Evolutionary conservation across 2,329 filamentous ascomycete genomes (phyloP).

Genomic region (Xylariaceae sp.): DNA sequence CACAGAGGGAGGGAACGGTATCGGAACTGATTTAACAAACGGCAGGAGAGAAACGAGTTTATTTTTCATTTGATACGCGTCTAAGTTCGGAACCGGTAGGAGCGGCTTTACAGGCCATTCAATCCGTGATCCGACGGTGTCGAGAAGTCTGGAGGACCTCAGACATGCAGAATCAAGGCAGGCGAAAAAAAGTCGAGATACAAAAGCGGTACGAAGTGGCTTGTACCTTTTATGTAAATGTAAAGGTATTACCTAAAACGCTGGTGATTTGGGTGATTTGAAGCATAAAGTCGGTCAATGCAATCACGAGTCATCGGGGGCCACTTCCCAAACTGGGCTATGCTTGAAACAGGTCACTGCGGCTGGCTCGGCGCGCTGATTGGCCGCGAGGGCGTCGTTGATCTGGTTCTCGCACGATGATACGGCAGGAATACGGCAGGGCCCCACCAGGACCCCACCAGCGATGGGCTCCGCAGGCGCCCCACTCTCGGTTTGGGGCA

Average conservation of each 20-base stretch:
- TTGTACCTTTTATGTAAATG: not conserved
- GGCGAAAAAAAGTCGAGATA: not conserved
- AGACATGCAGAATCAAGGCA: not conserved
- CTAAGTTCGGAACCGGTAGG: too few species aligned
- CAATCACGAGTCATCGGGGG: conserved; percentile 25
- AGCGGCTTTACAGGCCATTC: too few species aligned
- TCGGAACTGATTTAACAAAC: too few species aligned
- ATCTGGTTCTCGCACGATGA: conserved; percentile 19
- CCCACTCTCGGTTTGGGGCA: conserved; percentile 17
- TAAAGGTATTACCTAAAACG: not conserved
- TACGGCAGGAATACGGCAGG: not conserved
- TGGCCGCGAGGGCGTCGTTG: conserved; percentile 3
- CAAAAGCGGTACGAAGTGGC: not conserved
- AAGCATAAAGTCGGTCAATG: conserved; percentile 28
- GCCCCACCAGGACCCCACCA: conserved; percentile 2
- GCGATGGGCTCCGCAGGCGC: too few species aligned
- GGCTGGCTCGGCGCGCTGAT: conserved; percentile 1
- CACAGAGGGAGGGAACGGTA: too few species aligned
- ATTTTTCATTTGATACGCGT: too few species aligned
- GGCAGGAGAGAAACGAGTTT: too few species aligned
- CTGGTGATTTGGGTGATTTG: conserved; percentile 13
- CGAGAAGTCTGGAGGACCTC: too few species aligned
- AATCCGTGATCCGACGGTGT: too few species aligned
- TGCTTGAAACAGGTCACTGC: conserved; percentile 17
- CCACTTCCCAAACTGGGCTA: conserved; percentile 14